Evolutionary conservation across 306 rosid genomes (phyloP), one percentile per base, ranked within the genome.

Genomic region (Lathyrus oleraceus): DNA sequence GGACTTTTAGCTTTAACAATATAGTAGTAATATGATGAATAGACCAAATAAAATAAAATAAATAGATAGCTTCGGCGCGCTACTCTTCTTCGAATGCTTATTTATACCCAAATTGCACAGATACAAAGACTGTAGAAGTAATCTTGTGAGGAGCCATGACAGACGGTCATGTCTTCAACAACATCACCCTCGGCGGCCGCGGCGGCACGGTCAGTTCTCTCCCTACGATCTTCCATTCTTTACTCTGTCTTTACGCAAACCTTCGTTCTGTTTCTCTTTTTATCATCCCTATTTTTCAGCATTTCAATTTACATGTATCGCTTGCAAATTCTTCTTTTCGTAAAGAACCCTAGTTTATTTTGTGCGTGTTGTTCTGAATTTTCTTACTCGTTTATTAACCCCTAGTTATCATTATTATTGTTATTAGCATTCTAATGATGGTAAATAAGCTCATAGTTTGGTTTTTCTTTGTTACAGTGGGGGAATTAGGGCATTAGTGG

Each of bases 371-470:
- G 3, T 1, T 52, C 6, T 49, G 5, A 17, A 7, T 49, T 45
- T 19, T 73, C 0, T 13, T 35, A 44, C 43, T 20, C 17, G 36
- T 23, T 32, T 32, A 27, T 27, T 27, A 57, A 13, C 30, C 38
- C 53, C 28, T 71, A 72, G 69, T 81, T 80, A 81, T 74, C 9
- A 32, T 66, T 14, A 5, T 28, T 25, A 9, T 51, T 39, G 12
- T n/a, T 25, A 4, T 52, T 14, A 52, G 2, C 35, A 35, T 30
- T 10, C 51, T 68, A 21, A n/a, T 71, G 27, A 5, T 15, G 48
- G 42, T 49, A 5, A 58, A 20, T 75, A 5, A 12, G 47, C 38
- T 69, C 6, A 16, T 8, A 8, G 3, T 30, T 30, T 28, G 57
- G 2, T 57, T 67, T 30, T 15, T 57, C 23, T 39, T 74, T 42